Evolutionary conservation across 495 filamentous ascomycete genomes (phyloP).

Genomic region (Rhizodiscina lignyota): DNA sequence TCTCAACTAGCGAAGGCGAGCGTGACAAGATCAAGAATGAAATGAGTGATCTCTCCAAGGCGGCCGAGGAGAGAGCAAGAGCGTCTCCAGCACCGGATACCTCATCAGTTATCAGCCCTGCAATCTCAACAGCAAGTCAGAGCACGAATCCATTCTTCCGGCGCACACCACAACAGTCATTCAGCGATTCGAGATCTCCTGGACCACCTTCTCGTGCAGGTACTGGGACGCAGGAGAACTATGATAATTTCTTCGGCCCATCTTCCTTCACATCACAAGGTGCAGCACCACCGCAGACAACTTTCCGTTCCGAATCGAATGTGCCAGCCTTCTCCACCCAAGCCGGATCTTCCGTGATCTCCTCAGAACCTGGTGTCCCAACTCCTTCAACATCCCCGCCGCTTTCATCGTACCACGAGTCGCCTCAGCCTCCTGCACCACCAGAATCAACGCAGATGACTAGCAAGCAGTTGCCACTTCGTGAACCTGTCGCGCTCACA

Average conservation of each 20-base stretch:
- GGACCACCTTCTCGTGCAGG: slow-evolving; percentile 30
- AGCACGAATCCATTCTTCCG: slow-evolving; percentile 85
- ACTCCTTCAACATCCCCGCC: slow-evolving; percentile 49
- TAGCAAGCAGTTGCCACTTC: slow-evolving; percentile 53
- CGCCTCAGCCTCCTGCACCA: slow-evolving; percentile 41
- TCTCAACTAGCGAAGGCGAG: slow-evolving; percentile 74
- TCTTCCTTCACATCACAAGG: slow-evolving; percentile 33
- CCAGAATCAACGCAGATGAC: slow-evolving; percentile 56
- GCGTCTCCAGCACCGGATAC: slow-evolving; percentile 2
- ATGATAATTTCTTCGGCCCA: slow-evolving; percentile 84
- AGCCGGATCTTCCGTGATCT: slow-evolving; percentile 33
- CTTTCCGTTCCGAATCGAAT: slow-evolving; percentile 46
- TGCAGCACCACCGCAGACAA: slow-evolving; percentile 27
- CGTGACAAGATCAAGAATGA: slow-evolving; percentile 69
- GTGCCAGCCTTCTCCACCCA: slow-evolving; percentile 25
- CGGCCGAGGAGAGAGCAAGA: slow-evolving; percentile 12
- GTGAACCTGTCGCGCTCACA: slow-evolving; percentile 29
- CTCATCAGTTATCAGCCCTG: slow-evolving; percentile 43
- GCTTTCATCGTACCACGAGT: slow-evolving; percentile 30
- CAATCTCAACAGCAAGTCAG: slow-evolving; percentile 55
- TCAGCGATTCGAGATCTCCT: slow-evolving; percentile 42
- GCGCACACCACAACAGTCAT: slow-evolving; percentile 44
- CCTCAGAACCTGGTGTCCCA: slow-evolving; percentile 26
- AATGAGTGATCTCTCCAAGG: slow-evolving; percentile 41
- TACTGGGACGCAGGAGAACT: slow-evolving; percentile 33